phyloP scores from a whole-genome alignment of 2,329 filamentous ascomycete genomes.

The Emericellopsis atlantica region DNA sequence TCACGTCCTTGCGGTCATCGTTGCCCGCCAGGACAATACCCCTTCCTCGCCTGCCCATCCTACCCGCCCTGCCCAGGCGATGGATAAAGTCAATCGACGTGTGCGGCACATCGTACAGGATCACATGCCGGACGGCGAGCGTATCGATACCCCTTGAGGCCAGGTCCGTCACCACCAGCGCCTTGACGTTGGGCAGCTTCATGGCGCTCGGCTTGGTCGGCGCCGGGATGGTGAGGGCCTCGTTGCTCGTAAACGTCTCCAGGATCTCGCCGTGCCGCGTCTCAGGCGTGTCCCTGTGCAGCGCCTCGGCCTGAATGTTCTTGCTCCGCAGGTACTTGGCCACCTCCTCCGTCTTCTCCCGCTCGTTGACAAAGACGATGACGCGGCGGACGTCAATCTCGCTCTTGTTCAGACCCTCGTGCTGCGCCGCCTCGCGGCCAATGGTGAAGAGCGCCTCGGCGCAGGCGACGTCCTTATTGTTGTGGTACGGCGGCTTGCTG shows the following conservation, averaged over 20 bases:
- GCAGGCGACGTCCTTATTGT: conserved; percentile 86
- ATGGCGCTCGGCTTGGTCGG: conserved; percentile 24
- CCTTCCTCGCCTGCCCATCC: conserved; percentile 82
- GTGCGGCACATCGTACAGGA: conserved; percentile 95
- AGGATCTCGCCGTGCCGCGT: conserved; percentile 68
- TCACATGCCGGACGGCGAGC: conserved; percentile 76
- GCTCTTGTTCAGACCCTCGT: conserved; percentile 42
- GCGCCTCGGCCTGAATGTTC: conserved; percentile 75
- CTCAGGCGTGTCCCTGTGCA: conserved; percentile 75
- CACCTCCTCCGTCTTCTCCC: conserved; percentile 74
- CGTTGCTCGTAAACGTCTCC: conserved; percentile 52
- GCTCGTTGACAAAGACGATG: conserved; percentile 93
- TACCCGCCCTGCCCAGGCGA: conserved; percentile 77
- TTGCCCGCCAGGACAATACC: conserved; percentile 86
- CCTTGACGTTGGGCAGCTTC: conserved; percentile 64
- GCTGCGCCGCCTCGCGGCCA: conserved; percentile 56
- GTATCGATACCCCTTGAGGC: conserved; percentile 92
- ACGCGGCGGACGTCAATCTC: conserved; percentile 66
- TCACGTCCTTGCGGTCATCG: conserved; percentile 78
- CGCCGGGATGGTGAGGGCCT: conserved; percentile 22
- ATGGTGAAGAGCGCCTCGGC: conserved; percentile 93
- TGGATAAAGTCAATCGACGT: conserved; percentile 98
- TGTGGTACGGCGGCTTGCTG: conserved; percentile 81
- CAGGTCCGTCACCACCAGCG: conserved; percentile 88
- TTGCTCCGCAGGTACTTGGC: conserved; percentile 69